A percentile compares a stretch with the other conserved stretches of the same genome.
Evolutionary conservation across 441 rosid genomes (phyloP).

Genomic region (Adansonia grandidieri): DNA sequence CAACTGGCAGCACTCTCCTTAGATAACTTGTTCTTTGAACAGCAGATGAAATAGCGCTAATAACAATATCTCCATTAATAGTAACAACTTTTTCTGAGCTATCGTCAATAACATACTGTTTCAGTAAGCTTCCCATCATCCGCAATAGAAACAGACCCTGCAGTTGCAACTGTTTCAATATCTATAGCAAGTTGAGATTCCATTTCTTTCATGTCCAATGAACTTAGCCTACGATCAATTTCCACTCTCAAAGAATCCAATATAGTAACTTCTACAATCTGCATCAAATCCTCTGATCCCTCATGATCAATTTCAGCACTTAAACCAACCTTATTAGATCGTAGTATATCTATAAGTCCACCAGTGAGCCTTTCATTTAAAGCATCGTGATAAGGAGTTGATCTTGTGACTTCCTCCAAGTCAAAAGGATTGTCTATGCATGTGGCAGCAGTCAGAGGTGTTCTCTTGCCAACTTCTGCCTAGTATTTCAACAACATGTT

Average conservation of each 20-base stretch:
- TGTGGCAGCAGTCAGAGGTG: conserved; percentile 89
- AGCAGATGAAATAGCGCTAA: conserved; percentile 75
- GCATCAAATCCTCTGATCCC: conserved; percentile 51
- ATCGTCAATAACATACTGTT: conserved; percentile 30
- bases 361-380: conserved; percentile 65
- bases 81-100: conserved; percentile 57
- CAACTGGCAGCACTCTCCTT: conserved; percentile 76
- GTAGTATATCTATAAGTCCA: conserved; percentile 81
- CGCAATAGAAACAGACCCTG: conserved; percentile 60
- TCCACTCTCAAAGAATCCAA: conserved; percentile 75
- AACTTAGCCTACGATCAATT: conserved; percentile 67
- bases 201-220: conserved; percentile 61
- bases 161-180: conserved; percentile 72
- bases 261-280: conserved; percentile 61
- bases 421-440: conserved; percentile 97
- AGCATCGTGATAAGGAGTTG: conserved; percentile 52
- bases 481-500: conserved; percentile 90
- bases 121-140: conserved; percentile 39
- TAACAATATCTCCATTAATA: conserved; percentile 62
- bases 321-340: conserved; percentile 79
- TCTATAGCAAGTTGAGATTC: conserved; percentile 64
- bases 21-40: conserved; percentile 67
- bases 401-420: conserved; percentile 82
- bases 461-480: conserved; percentile 82
- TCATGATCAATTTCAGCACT: conserved; percentile 35